A percentile compares a stretch with the other conserved stretches of the same genome.
phyloP scores from a whole-genome alignment of 306 rosid species.

The Sicyos edulis region DNA sequence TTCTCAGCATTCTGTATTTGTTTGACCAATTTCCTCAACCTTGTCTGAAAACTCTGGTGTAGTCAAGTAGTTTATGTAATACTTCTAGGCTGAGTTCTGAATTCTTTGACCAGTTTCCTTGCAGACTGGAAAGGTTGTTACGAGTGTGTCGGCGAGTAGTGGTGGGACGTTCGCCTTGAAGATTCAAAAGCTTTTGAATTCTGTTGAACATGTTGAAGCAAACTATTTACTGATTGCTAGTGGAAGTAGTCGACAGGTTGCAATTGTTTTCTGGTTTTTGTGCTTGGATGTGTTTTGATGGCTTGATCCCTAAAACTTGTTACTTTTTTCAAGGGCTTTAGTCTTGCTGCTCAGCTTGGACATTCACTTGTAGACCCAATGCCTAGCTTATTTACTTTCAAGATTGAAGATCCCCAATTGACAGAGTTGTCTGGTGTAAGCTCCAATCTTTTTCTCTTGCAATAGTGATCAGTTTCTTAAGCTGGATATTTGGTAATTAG shows the following conservation, averaged over 20 bases:
- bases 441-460: constrained; percentile 19
- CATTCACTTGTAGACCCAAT: constrained; percentile 84
- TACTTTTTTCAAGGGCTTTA: constrained; percentile 56
- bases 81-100: constrained; percentile 31
- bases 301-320: constrained; percentile 23
- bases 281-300: constrained; percentile 20
- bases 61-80: constrained; percentile 6
- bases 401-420: constrained; percentile 60
- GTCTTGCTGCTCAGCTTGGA: constrained; percentile 85
- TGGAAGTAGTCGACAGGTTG: constrained; percentile 86
- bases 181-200: constrained; percentile 41
- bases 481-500: not conserved
- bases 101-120: constrained; percentile 52
- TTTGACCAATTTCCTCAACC: too few species aligned
- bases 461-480: not conserved
- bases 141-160: constrained; percentile 37
- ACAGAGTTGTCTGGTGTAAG: constrained; percentile 76
- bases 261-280: constrained; percentile 27
- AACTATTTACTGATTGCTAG: constrained; percentile 84
- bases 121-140: constrained; percentile 73
- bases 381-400: constrained; percentile 87
- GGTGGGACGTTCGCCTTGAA: constrained; percentile 54
- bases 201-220: constrained; percentile 51
- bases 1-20: too few species aligned
- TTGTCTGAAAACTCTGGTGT: too few species aligned